Evolutionary conservation across 2,329 filamentous ascomycete genomes (phyloP).

Genomic region (Aspergillus neoniger): DNA sequence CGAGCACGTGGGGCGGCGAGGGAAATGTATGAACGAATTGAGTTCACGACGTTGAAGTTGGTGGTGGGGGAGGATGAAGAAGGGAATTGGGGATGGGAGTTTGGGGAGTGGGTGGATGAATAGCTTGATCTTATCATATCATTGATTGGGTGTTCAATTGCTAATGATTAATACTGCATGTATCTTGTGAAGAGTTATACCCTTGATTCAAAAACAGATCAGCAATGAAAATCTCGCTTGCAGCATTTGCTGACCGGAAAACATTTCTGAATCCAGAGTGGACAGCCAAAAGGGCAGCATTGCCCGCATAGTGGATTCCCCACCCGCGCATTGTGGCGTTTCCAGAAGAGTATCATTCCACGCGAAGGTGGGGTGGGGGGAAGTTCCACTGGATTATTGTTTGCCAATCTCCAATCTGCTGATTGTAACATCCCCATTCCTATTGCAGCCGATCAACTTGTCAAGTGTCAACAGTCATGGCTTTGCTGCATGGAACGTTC

Average conservation of each 20-base stretch:
- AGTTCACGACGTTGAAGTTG: conserved; percentile 65
- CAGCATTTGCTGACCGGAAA: no score
- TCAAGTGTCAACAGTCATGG: neutral
- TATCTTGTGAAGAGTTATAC: neutral
- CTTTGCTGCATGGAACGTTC: neutral
- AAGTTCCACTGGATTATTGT: neutral
- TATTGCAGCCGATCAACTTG: no score
- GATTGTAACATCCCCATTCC: no score
- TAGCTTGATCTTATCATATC: neutral
- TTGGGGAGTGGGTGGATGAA: conserved; percentile 56
- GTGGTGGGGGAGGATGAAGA: conserved; percentile 63
- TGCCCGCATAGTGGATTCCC: conserved; percentile 2
- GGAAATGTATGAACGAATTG: conserved; percentile 62
- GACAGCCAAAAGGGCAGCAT: conserved; percentile 7
- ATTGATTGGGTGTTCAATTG: no score
- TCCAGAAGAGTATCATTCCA: conserved; percentile 12
- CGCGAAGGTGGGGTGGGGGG: conserved; percentile 3
- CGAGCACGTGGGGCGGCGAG: conserved; percentile 53
- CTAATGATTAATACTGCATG: neutral
- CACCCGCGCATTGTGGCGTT: neutral
- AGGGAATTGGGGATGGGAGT: conserved; percentile 58
- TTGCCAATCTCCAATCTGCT: no score
- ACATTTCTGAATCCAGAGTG: no score
- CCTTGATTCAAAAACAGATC: neutral
- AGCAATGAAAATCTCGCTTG: no score